Evolutionary conservation across 2,329 filamentous ascomycete genomes (phyloP).

Genomic region (Xylariomycetidae sp.): DNA sequence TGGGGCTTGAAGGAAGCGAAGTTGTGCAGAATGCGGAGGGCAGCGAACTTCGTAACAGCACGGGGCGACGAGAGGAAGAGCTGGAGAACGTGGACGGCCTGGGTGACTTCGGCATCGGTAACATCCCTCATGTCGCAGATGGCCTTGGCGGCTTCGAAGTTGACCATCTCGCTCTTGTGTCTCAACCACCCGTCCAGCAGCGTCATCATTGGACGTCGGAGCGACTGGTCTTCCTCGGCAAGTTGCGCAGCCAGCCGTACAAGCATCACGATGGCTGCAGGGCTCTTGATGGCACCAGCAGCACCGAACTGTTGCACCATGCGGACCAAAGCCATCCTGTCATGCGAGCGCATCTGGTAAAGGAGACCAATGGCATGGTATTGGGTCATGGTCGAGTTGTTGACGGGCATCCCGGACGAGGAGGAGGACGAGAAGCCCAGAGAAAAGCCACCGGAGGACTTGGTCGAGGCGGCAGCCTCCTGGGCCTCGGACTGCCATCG

Average conservation of each 20-base stretch:
- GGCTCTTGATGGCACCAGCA: constrained; percentile 88
- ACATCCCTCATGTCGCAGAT: constrained; percentile 94
- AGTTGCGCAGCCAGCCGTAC: constrained; percentile 89
- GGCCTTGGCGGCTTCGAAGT: constrained; percentile 97
- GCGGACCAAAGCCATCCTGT: constrained; percentile 97
- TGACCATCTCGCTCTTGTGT: constrained; percentile 99
- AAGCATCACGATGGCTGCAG: constrained; percentile 85
- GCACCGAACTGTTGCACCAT: constrained; percentile 99
- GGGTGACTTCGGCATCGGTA: constrained; percentile 81
- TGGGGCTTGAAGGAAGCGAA: constrained; percentile 95
- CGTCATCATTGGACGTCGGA: constrained; percentile 95
- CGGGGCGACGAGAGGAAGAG: constrained; percentile 94
- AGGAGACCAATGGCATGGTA: constrained; percentile 97
- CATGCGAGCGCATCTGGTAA: constrained; percentile 96
- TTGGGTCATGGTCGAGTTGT: constrained; percentile 95
- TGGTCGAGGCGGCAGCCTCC: constrained; percentile 85
- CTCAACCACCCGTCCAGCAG: constrained; percentile 93
- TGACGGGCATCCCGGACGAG: constrained; percentile 68
- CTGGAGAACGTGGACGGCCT: constrained; percentile 91
- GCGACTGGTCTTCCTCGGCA: constrained; percentile 82
- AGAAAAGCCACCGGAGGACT: constrained; percentile 84
- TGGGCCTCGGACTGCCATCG: constrained; percentile 99
- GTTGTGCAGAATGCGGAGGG: constrained; percentile 91
- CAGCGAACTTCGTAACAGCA: constrained; percentile 94
- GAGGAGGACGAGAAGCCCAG: constrained; percentile 85